Percentiles rank a stretch among this genome's conserved stretches.
phyloP scores from a whole-genome alignment of 371 early-diverging fungal genomes.

The Mucor circinelloides region DNA sequence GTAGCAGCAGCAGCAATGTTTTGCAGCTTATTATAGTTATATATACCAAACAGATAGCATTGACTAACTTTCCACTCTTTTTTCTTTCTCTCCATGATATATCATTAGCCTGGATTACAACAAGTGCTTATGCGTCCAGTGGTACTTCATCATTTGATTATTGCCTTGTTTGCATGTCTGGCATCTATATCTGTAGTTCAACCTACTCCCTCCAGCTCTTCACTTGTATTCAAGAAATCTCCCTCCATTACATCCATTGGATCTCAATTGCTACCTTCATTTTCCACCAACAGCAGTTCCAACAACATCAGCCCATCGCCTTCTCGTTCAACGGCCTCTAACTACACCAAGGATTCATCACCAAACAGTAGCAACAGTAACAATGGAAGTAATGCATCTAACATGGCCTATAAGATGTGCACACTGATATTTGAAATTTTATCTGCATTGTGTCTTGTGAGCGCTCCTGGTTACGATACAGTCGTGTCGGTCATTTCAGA shows the following conservation, averaged over 20 bases:
- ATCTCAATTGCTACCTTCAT: slow-evolving; percentile 24
- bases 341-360: not conserved
- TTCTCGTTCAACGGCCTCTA: slow-evolving; percentile 30
- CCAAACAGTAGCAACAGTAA: not conserved
- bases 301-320: slow-evolving; percentile 30
- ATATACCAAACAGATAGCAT: not conserved
- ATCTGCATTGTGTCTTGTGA: slow-evolving; percentile 52
- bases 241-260: slow-evolving; percentile 25
- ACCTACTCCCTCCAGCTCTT: slow-evolving; percentile 7
- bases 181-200: not conserved
- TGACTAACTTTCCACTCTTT: not conserved
- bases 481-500: slow-evolving; percentile 58
- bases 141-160: slow-evolving; percentile 35
- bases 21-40: not conserved
- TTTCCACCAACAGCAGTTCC: slow-evolving; percentile 8
- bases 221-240: slow-evolving; percentile 12
- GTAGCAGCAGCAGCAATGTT: not conserved
- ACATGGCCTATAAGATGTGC: slow-evolving; percentile 10
- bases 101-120: slow-evolving; percentile 53
- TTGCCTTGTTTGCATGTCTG: slow-evolving; percentile 26
- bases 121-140: slow-evolving; percentile 52
- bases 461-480: slow-evolving; percentile 49
- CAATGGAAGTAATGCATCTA: not conserved
- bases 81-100: not conserved
- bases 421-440: slow-evolving; percentile 18